These are phyloP conservation scores for Globisporangium barbulae DNA, from an alignment of 352 stramenopile species.

Conservation along the genomic window DNA sequence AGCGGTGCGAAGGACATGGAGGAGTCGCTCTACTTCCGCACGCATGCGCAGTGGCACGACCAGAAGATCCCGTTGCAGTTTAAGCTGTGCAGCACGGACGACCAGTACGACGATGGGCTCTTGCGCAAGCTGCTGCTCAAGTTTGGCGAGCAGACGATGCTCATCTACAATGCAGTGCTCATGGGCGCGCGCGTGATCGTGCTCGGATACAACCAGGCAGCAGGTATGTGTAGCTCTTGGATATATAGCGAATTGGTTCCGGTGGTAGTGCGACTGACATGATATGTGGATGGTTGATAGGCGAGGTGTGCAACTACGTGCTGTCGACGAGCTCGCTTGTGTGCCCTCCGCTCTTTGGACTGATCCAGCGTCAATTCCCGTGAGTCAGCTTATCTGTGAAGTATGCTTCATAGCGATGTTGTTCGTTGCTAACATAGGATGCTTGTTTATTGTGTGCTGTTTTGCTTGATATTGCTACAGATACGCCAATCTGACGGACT, in stretches of 20 bases:
- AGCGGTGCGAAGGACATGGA: constrained; percentile 40
- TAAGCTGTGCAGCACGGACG: constrained; percentile 79
- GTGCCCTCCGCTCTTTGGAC: constrained; percentile 72
- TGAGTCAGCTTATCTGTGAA: constrained; percentile 14
- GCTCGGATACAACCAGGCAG: constrained; percentile 80
- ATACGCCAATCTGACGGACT: constrained; percentile 88
- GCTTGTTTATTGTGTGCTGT: not conserved
- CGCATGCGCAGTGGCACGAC: constrained; percentile 54
- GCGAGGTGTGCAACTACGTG: constrained; percentile 85
- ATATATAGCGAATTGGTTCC: not conserved
- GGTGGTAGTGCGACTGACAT: not conserved
- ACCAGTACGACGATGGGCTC: constrained; percentile 80
- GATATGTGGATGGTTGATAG: constrained; percentile 11
- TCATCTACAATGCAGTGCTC: constrained; percentile 86
- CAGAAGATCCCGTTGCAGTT: constrained; percentile 67
- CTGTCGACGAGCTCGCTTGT: constrained; percentile 81
- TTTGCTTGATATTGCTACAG: constrained; percentile 15
- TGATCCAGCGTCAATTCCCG: constrained; percentile 80
- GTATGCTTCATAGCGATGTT: not conserved
- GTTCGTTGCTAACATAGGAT: not conserved
- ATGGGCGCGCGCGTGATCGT: constrained; percentile 76
- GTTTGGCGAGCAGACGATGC: constrained; percentile 84
- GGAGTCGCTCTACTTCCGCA: constrained; percentile 56
- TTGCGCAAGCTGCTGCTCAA: constrained; percentile 65
- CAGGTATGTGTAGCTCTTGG: constrained; percentile 23